Conservation (phyloP, 306 rosid species). For the Acacia melanoxylon region DNA sequence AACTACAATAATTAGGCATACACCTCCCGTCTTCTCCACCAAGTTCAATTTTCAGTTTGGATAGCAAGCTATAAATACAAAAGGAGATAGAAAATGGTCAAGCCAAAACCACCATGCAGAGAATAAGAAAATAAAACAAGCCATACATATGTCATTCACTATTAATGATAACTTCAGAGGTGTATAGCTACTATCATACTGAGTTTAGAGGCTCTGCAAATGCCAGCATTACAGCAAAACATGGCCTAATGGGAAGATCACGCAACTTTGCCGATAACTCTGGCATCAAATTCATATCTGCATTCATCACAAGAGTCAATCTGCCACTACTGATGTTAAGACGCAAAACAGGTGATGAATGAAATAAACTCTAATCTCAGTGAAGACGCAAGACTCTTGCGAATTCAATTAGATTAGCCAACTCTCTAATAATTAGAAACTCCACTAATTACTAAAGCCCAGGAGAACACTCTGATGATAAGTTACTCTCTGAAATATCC, state of each 20-base stretch:
- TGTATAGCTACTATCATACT: slow-evolving; percentile 49
- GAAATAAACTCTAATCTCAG: too few relatives aligned
- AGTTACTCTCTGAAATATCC: too few relatives aligned
- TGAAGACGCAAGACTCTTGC: too few relatives aligned
- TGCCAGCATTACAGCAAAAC: slow-evolving; percentile 88
- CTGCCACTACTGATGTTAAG: not conserved
- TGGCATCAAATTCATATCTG: slow-evolving; percentile 69
- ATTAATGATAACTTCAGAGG: slow-evolving; percentile 14
- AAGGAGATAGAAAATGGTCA: slow-evolving; percentile 11
- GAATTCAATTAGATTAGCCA: too few relatives aligned
- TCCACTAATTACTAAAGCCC: too few relatives aligned
- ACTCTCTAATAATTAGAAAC: too few relatives aligned
- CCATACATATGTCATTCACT: slow-evolving; percentile 17
- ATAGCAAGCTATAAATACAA: not conserved
- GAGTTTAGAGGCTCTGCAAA: slow-evolving; percentile 75
- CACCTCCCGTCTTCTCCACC: not conserved
- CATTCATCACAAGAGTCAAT: slow-evolving; percentile 26
- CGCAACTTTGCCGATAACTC: slow-evolving; percentile 65
- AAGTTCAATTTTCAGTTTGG: slow-evolving; percentile 19
- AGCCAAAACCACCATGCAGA: slow-evolving; percentile 26
- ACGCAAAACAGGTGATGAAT: too few relatives aligned
- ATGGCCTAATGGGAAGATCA: slow-evolving; percentile 67
- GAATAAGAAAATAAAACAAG: slow-evolving; percentile 20
- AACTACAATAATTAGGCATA: not conserved
- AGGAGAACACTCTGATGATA: too few relatives aligned